These are phyloP conservation scores for Aureobasidium sp. DNA, from an alignment of 2,329 filamentous ascomycete genomes.

Conservation along the genomic window DNA sequence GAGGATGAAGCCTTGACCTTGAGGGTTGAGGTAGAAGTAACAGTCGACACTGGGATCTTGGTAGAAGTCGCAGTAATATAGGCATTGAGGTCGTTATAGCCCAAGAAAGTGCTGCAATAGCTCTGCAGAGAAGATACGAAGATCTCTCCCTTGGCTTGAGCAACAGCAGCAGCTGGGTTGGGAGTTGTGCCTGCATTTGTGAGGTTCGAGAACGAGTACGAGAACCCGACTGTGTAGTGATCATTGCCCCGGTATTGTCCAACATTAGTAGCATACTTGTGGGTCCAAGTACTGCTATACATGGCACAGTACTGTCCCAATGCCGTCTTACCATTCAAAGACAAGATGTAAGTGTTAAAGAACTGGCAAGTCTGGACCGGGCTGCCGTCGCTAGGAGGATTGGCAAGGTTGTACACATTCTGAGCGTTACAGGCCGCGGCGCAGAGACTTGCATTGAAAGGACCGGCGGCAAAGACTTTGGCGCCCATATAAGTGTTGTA, in stretches of 20 bases:
- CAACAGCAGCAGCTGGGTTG: slow-evolving; percentile 11
- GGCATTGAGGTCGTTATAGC: background rate
- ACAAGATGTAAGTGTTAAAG: slow-evolving; percentile 9
- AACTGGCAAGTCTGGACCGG: background rate
- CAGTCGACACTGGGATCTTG: background rate
- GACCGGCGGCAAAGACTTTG: slow-evolving; percentile 21
- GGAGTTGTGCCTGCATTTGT: background rate
- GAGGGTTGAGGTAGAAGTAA: background rate
- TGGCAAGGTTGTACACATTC: slow-evolving; percentile 15
- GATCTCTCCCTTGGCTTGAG: slow-evolving; percentile 14
- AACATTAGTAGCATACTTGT: slow-evolving; percentile 16
- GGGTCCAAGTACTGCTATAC: slow-evolving; percentile 14
- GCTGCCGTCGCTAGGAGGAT: slow-evolving; percentile 10
- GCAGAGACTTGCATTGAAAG: slow-evolving; percentile 25
- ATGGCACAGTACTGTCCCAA: slow-evolving; percentile 11
- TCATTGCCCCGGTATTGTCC: slow-evolving; percentile 12
- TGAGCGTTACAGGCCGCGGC: slow-evolving; percentile 19
- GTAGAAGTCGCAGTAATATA: background rate
- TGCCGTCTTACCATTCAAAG: background rate
- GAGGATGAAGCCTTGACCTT: background rate
- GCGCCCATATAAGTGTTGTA: slow-evolving; percentile 22
- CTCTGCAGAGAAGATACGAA: background rate
- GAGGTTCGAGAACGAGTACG: slow-evolving; percentile 11
- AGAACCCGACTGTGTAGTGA: slow-evolving; percentile 9
- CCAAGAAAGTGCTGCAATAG: background rate